Evolutionary conservation across 2,329 filamentous ascomycete species (phyloP), one percentile per base, ranked within the genome.

Genomic region (Botrytis paeoniae): DNA sequence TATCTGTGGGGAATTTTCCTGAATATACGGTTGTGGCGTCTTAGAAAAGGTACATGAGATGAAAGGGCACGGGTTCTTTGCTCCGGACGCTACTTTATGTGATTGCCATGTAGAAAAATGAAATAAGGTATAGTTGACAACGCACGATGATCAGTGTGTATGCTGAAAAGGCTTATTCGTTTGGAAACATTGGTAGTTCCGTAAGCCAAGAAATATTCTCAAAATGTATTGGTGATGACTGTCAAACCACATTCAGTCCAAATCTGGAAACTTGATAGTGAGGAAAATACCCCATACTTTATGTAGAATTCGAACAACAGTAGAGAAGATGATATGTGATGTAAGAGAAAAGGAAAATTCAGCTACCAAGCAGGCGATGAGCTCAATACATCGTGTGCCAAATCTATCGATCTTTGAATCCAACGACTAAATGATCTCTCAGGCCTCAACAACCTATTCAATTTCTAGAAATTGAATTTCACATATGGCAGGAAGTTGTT

Each of bases 31-130:
- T 22, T 68, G 48, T 68, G 64, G 64, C 64, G 48, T 68, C 29
- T 57, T 68, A 9, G 22, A 39, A 29, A 68, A 68, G 64, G 45
- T 54, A 68, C 35, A 68, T 54, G 5, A 57, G 37, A 57, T 68
- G 48, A 41, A 39, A 68, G 35, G n/a, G 35, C n/a, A 68, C 65
- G 48, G 37, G 10, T 57, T 41, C n/a, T 68, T 41, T 68, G 37
- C 48, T 68, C 65, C 65, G 65, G 18, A n/a, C 14, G 32, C n/a
- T 64, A 45, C 18, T 60, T n/a, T n/a, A n/a, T n/a, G 60, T 37
- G n/a, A 51, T 41, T 45, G 16, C 37, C 69, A 59, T 51, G 45
- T 62, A 29, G 41, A 7, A 45, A n/a, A 70, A 45, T 22, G 32
- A 51, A 39, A 18, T 29, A 16, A 29, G 29, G 54, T 68, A 41